Percentiles rank a stretch among this genome's conserved stretches.
Conservation (phyloP, 2,329 filamentous ascomycete genomes). For the Penicillium sp. region DNA sequence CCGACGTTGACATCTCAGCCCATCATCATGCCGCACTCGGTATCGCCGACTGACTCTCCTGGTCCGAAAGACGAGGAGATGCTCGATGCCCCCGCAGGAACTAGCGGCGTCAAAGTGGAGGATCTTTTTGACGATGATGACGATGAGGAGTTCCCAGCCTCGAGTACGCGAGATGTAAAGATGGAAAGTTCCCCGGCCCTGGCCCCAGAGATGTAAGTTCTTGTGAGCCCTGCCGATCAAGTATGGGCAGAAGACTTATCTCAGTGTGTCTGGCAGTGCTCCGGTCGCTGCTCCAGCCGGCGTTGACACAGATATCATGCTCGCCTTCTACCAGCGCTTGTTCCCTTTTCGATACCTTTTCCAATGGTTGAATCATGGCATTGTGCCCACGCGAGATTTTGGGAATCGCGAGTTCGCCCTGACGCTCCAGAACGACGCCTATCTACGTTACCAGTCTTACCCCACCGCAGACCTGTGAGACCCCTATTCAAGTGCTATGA, state of each 20-base stretch:
- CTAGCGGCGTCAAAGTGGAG: constrained; percentile 49
- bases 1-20: background rate
- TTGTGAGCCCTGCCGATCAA: background rate
- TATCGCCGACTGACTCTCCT: constrained; percentile 39
- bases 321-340: constrained; percentile 89
- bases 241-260: background rate
- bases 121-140: constrained; percentile 61
- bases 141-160: constrained; percentile 54
- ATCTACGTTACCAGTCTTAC: constrained; percentile 86
- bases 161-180: constrained; percentile 50
- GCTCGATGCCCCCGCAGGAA: constrained; percentile 37
- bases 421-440: constrained; percentile 86
- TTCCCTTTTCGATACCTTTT: constrained; percentile 95
- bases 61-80: constrained; percentile 40
- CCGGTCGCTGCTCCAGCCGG: constrained; percentile 41
- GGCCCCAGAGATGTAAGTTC: constrained; percentile 38
- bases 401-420: constrained; percentile 93
- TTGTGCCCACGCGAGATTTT: constrained; percentile 82
- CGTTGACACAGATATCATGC: constrained; percentile 80
- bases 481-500: background rate
- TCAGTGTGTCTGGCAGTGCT: constrained; percentile 22
- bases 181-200: constrained; percentile 43
- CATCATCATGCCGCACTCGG: constrained; percentile 39
- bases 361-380: constrained; percentile 95
- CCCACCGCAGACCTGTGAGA: constrained; percentile 61